Base-by-base conservation (phyloP, 805 yeast species). In the Saccharomycopsis sp. region DNA sequence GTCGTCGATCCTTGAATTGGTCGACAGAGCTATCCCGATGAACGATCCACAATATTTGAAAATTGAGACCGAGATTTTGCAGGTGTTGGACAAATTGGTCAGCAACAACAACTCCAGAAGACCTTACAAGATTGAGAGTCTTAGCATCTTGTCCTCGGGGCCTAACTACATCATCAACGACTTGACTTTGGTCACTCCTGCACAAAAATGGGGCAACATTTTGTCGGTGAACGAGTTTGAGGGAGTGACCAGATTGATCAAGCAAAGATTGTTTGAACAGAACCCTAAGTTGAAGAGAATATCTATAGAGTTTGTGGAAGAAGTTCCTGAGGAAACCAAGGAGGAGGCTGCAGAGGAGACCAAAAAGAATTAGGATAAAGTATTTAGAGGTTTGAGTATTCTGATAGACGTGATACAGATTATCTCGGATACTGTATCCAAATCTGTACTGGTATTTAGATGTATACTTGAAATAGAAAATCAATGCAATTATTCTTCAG, bases 1-100 rank as follows among this genome's bases (percentile, higher is more conserved):
- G 59, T 77, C 79, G 24, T 82, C 97, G 0, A 78, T 85, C 65
- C 79, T 79, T 60, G 98, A 92, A 68, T 74, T 92, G 51, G 77
- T 89, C 34, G 99, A 92, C 66, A 79, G 82, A 62, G 85, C 92
- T 1, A 71, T 85, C 44, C 75, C 81, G 15, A 71, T 69, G 15
- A 70, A 69, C 0, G 84, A 82, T 61, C 79, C 77, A 52, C 74
- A 81, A 52, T 86, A 80, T 62, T 54, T 70, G 16, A 71, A 69
- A 37, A 64, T 81, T 21, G 71, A 76, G 54, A 67, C 67, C 3
- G 73, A 77, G 8, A 68, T 82, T 14, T 71, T 72, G 18, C 71
- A 68, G 8, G 56, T 69, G 12, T 61, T 66, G 52, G 64, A 61
- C 62, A 69, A 73, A 44, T 60, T 75, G 56, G 67, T 73, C 7